Conservation (phyloP, 2,329 filamentous ascomycete genomes). For the Nigrograna mackinnonii region DNA sequence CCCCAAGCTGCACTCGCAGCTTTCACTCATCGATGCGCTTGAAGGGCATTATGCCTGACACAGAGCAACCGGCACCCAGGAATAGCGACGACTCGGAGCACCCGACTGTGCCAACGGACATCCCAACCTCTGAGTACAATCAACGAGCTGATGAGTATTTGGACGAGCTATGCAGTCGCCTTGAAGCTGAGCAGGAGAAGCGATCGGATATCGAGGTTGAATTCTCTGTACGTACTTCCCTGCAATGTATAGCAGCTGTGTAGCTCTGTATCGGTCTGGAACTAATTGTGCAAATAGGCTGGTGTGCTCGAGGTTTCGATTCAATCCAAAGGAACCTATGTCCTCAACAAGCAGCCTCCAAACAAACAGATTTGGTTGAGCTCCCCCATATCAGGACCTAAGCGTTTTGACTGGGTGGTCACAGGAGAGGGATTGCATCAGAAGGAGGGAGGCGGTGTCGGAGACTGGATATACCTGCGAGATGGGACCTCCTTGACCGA, state of each 20-base stretch:
- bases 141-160: conserved; percentile 77
- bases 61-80: conserved; percentile 42
- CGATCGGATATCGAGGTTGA: conserved; percentile 83
- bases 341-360: conserved; percentile 97
- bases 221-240: conserved; percentile 68
- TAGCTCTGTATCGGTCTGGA: not conserved
- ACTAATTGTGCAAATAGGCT: conserved; percentile 59
- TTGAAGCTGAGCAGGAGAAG: conserved; percentile 77
- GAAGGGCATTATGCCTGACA: conserved; percentile 49
- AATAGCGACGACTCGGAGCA: conserved; percentile 37
- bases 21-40: conserved; percentile 29
- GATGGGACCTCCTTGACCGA: conserved; percentile 78
- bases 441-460: conserved; percentile 74
- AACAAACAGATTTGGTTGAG: conserved; percentile 98
- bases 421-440: conserved; percentile 72
- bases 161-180: conserved; percentile 56
- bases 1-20: no score
- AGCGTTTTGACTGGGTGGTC: conserved; percentile 90
- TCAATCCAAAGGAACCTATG: conserved; percentile 75
- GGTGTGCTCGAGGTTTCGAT: conserved; percentile 82
- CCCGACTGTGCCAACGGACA: conserved; percentile 61
- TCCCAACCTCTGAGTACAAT: conserved; percentile 75
- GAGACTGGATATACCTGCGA: conserved; percentile 85
- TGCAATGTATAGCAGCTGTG: no score
- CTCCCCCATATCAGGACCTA: conserved; percentile 87